Evolutionary conservation across 2,329 filamentous ascomycete genomes (phyloP).

Genomic region (Fusarium nurragi): DNA sequence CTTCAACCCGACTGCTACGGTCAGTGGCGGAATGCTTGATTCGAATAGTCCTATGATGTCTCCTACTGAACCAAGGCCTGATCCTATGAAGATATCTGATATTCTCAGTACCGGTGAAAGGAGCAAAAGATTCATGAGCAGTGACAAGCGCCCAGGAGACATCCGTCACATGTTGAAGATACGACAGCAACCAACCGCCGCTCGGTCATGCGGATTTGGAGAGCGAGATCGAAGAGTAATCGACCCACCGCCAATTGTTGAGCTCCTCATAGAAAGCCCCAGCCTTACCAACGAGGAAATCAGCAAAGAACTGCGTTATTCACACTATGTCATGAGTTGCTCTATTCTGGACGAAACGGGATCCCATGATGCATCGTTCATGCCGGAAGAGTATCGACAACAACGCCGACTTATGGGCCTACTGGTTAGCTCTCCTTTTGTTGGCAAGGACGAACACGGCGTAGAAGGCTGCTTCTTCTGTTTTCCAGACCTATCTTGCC

Average conservation of each 20-base stretch:
- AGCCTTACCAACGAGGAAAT: slow-evolving; percentile 64
- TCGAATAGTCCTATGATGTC: slow-evolving; percentile 20
- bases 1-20: neutral
- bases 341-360: slow-evolving; percentile 77
- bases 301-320: slow-evolving; percentile 62
- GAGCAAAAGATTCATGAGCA: neutral
- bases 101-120: slow-evolving; percentile 24
- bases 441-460: slow-evolving; percentile 77
- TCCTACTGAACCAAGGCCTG: slow-evolving; percentile 28
- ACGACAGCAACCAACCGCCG: slow-evolving; percentile 81
- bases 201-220: slow-evolving; percentile 83
- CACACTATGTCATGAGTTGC: slow-evolving; percentile 78
- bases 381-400: slow-evolving; percentile 76
- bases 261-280: slow-evolving; percentile 72
- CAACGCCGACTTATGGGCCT: slow-evolving; percentile 84
- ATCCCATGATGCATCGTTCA: slow-evolving; percentile 72
- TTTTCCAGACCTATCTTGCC: slow-evolving; percentile 83
- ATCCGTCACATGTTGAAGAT: slow-evolving; percentile 56
- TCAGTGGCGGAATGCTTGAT: neutral
- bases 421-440: slow-evolving; percentile 78
- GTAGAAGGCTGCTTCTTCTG: slow-evolving; percentile 85
- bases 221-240: slow-evolving; percentile 84
- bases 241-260: slow-evolving; percentile 84
- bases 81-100: slow-evolving; percentile 40
- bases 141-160: slow-evolving; percentile 4